Conservation (phyloP, 2,329 filamentous ascomycete species). For the Phyllosticta citribraziliensis region DNA sequence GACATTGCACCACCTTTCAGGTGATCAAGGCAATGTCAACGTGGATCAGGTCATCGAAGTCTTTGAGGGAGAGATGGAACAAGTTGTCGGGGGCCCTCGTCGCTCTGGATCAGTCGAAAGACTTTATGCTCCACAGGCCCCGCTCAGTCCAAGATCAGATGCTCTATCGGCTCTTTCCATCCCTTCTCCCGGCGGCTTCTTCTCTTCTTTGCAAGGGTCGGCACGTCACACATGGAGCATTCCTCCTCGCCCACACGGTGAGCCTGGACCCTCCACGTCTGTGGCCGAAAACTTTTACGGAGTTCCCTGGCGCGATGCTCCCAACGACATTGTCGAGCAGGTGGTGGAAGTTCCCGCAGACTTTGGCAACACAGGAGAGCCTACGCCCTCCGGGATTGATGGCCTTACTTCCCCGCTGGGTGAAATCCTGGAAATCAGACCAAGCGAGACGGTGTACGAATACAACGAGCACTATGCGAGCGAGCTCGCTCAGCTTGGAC, state of each 20-base stretch:
- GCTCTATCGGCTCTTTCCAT: conserved; percentile 71
- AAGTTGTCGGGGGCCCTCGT: conserved; percentile 28
- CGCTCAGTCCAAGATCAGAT: neutral
- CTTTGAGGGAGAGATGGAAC: conserved; percentile 49
- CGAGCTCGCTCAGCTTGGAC: conserved; percentile 60
- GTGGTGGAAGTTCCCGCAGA: conserved; percentile 8
- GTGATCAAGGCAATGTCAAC: conserved; percentile 13
- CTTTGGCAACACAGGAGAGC: neutral
- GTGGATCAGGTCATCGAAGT: conserved; percentile 31
- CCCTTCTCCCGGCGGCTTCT: conserved; percentile 86
- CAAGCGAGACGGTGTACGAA: conserved; percentile 56
- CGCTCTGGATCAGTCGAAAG: neutral
- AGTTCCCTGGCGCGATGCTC: conserved; percentile 54
- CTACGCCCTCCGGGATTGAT: conserved; percentile 48
- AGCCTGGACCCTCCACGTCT: conserved; percentile 64
- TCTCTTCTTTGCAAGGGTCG: conserved; percentile 68
- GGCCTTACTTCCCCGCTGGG: conserved; percentile 33
- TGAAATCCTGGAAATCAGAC: conserved; percentile 46
- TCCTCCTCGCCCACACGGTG: conserved; percentile 17
- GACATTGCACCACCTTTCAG: conserved; percentile 56
- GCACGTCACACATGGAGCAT: conserved; percentile 76
- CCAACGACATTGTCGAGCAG: conserved; percentile 8
- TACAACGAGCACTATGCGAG: conserved; percentile 67
- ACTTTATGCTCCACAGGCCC: neutral
- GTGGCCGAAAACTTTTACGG: conserved; percentile 91